These are phyloP conservation scores for Aspergillus sp. DNA, from an alignment of 2,329 filamentous ascomycete genomes.

Conservation along the genomic window DNA sequence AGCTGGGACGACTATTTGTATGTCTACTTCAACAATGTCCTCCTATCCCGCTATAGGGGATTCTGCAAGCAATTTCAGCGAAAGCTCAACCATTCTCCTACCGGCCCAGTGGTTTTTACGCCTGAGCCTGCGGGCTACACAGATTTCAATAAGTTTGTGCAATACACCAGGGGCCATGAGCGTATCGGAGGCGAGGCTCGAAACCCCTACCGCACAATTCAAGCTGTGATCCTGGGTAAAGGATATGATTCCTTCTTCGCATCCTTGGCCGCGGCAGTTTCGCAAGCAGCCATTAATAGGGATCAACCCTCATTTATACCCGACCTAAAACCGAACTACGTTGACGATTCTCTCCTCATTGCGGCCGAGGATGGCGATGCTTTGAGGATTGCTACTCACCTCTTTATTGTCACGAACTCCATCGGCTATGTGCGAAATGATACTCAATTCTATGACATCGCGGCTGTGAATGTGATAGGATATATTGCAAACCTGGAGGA, in stretches of 20 bases:
- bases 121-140: slow-evolving; percentile 54
- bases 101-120: slow-evolving; percentile 54
- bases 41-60: slow-evolving; percentile 75
- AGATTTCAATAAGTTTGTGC: slow-evolving; percentile 39
- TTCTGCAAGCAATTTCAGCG: slow-evolving; percentile 54
- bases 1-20: slow-evolving; percentile 87
- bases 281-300: slow-evolving; percentile 31
- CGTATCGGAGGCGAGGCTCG: slow-evolving; percentile 39
- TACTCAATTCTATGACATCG: slow-evolving; percentile 63
- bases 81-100: slow-evolving; percentile 54
- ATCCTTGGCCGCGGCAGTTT: slow-evolving; percentile 41
- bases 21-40: slow-evolving; percentile 80
- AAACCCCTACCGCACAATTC: slow-evolving; percentile 46
- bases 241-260: slow-evolving; percentile 44
- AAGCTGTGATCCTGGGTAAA: slow-evolving; percentile 44
- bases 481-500: slow-evolving; percentile 80
- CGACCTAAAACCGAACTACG: slow-evolving; percentile 47
- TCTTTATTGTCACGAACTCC: slow-evolving; percentile 65
- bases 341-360: slow-evolving; percentile 50
- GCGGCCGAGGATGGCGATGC: slow-evolving; percentile 54
- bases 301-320: slow-evolving; percentile 36
- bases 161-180: slow-evolving; percentile 36
- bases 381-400: slow-evolving; percentile 67
- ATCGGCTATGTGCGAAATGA: slow-evolving; percentile 53
- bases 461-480: slow-evolving; percentile 62